A percentile compares a stretch with the other conserved stretches of the same genome.
These are phyloP conservation scores for Lomentospora prolificans DNA, from an alignment of 2,329 filamentous ascomycete species.

Conservation along the genomic window DNA sequence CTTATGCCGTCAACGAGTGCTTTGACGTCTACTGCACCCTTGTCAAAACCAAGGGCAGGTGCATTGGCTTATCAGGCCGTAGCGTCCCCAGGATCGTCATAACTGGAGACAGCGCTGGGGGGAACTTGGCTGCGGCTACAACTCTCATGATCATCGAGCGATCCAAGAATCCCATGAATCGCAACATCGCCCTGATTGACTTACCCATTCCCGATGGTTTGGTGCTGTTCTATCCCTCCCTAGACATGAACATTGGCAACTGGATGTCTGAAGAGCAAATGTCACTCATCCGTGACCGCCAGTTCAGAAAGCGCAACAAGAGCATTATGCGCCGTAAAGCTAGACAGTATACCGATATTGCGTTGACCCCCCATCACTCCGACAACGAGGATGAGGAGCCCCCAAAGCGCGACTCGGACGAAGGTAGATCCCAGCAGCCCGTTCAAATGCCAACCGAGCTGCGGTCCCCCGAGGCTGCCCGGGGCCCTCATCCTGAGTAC, in stretches of 20 bases:
- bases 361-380: constrained; percentile 72
- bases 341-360: constrained; percentile 76
- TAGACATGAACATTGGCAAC: constrained; percentile 96
- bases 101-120: constrained; percentile 39
- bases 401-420: constrained; percentile 17
- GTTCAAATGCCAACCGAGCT: too few species aligned
- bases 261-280: constrained; percentile 99
- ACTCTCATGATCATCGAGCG: constrained; percentile 85
- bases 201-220: constrained; percentile 71
- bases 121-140: constrained; percentile 51
- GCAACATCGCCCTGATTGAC: constrained; percentile 27
- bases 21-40: constrained; percentile 35
- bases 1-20: constrained; percentile 37
- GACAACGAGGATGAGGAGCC: constrained; percentile 56
- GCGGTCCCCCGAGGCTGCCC: constrained; percentile 14
- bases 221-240: constrained; percentile 75
- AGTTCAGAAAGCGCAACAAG: constrained; percentile 66
- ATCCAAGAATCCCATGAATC: constrained; percentile 32
- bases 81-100: constrained; percentile 31
- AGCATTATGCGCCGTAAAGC: constrained; percentile 75
- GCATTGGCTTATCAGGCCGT: constrained; percentile 32
- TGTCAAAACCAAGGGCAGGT: constrained; percentile 27
- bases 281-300: constrained; percentile 79
- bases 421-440: background rate
- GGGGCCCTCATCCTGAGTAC: constrained; percentile 37